These are phyloP conservation scores for Paracoccidioides brasiliensis DNA, from an alignment of 2,329 filamentous ascomycete genomes.

Conservation along the genomic window DNA sequence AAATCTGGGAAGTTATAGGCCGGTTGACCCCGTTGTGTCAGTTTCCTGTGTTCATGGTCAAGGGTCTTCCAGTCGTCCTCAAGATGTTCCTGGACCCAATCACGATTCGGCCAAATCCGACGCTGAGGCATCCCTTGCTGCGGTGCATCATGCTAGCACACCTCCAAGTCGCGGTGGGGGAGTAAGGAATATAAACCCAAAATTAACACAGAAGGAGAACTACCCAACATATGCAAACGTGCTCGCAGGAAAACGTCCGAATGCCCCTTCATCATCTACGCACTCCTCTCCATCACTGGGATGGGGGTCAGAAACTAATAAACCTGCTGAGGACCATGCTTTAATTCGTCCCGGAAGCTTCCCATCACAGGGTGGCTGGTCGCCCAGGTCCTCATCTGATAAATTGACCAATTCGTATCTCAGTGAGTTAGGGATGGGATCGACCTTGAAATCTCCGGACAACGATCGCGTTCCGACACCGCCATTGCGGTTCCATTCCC, in stretches of 20 bases:
- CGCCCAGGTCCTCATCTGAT: slow-evolving; percentile 7
- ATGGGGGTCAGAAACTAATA: background rate
- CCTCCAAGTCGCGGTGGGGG: slow-evolving; percentile 15
- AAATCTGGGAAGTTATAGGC: slow-evolving; percentile 17
- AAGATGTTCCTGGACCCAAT: slow-evolving; percentile 10
- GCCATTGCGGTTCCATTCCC: slow-evolving; percentile 16
- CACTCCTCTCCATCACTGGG: background rate
- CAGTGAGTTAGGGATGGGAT: slow-evolving; percentile 19
- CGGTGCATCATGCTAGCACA: slow-evolving; percentile 27
- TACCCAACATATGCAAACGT: slow-evolving; percentile 24
- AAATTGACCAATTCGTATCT: slow-evolving; percentile 20
- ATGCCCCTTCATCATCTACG: background rate
- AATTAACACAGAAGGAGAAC: slow-evolving; percentile 17
- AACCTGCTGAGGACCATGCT: background rate
- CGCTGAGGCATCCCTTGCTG: slow-evolving; percentile 27
- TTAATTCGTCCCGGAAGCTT: background rate
- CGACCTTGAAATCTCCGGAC: slow-evolving; percentile 11
- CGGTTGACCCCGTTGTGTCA: slow-evolving; percentile 11
- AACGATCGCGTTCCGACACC: slow-evolving; percentile 17
- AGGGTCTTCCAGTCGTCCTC: slow-evolving; percentile 19
- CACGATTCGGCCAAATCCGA: slow-evolving; percentile 20
- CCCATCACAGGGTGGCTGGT: background rate
- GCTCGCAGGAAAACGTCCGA: slow-evolving; percentile 6
- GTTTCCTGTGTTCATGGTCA: slow-evolving; percentile 19
- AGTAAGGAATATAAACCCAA: slow-evolving; percentile 3